Base-by-base conservation (phyloP, 106 monocot genomes). In the Chionographis japonica region DNA sequence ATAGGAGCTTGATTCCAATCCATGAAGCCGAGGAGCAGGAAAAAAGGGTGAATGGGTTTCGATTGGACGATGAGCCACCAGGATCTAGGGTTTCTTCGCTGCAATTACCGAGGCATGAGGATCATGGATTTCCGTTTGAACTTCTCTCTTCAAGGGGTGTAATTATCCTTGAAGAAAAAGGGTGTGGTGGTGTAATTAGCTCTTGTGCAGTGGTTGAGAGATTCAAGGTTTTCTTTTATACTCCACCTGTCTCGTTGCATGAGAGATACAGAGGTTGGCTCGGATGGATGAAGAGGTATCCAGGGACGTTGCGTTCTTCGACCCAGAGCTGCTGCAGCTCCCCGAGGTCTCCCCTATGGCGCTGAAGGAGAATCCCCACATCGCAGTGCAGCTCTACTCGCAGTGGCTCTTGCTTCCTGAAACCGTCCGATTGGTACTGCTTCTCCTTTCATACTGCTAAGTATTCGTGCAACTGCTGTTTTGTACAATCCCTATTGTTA, bases 361-460 rank as follows among this genome's bases (percentile, higher is more conserved):
- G 8, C 66, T 91, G 53, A 91, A 86, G 69, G 91, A 86, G 50
- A 89, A 84, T 54, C 86, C 91, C 39, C 65, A 46, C 37, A 80
- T 95, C 37, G 91, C 84, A 2, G 86, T 89, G 36, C 69, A 79
- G 58, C 88, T 92, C 19, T 92, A 79, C 62, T 61, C 64, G 37
- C 91, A 92, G 77, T 95, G 95, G 95, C 91, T 95, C 37, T 75
- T 88, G n/a, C 84, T 95, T 46, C 86, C 89, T 3, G 95, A 92
- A 3, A 80, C 91, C 3, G 52, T 63, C 39, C 77, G 77, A 71
- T 57, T 86, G 88, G 95, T 95, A 89, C 16, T 14, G 60, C 4
- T 37, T n/a, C 35, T 63, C 8, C 46, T 4, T n/a, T 27, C 27
- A 27, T 27, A 27, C 27, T 27, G 27, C 27, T 27, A 27, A 27